Base-by-base conservation (phyloP, 441 rosid genomes). In the Euphorbia celastroides region DNA sequence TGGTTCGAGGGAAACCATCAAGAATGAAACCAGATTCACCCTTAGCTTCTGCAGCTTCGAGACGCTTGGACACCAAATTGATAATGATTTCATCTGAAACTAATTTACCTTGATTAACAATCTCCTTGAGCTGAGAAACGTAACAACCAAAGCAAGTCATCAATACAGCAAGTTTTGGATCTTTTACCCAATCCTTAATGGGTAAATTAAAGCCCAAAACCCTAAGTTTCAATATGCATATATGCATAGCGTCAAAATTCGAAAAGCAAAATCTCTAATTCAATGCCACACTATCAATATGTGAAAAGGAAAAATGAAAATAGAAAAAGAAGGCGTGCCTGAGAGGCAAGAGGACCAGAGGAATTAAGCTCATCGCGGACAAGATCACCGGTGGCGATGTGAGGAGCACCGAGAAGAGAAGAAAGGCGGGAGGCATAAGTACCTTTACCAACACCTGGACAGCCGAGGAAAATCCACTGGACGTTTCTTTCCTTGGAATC, bases 381-480 rank as follows among this genome's bases (percentile, higher is more conserved):
- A 74, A 93, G 93, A 86, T 93, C 99, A 63, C 99, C 97, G 60
- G 99, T 94, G 78, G 98, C 83, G 70, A 94, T 92, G 71, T 94
- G 99, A 65, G 98, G 98, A 36, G 89, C 96, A 27, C 86, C 83
- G 66, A 92, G 86, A 78, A 92, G 84, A 72, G 63, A 62, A 26
- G 98, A 94, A 58, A 94, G 87, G 26, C 90, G 92, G 25, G 97
- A 89, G 30, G 98, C 94, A 28, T 94, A 94, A 1, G 99, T 92
- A 3, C 99, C 99, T 82, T 94, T 94, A 4, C 98, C 98, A n/a
- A 94, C 96, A 56, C 98, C 98, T 0, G 99, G 99, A 51, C 98
- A 89, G 61, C 99, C 99, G 0, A 92, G 90, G 65, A 94, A 94
- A 6, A 94, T 94, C 99, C 99, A 94, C 66, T 94, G 96, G 65